Percentiles rank a stretch among this genome's conserved stretches.
These are phyloP conservation scores for Vaccinium corymbosum DNA, from an alignment of 148 eudicot genomes.

Conservation along the genomic window DNA sequence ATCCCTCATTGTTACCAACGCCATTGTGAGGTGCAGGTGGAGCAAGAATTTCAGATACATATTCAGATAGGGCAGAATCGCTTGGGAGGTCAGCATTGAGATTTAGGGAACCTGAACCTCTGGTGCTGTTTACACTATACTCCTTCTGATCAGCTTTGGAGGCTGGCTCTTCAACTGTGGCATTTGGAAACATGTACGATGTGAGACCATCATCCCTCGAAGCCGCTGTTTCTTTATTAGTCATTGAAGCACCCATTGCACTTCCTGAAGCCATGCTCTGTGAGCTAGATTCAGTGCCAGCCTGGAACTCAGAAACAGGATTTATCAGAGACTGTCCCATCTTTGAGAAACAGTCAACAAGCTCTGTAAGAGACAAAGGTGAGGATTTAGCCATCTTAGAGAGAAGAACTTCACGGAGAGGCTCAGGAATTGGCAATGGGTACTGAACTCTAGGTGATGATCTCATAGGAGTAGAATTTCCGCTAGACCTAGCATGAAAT, in stretches of 20 bases:
- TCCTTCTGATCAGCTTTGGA: constrained; percentile 1
- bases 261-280: constrained; percentile 7
- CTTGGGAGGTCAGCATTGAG: background rate
- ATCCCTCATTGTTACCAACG: background rate
- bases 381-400: constrained; percentile 39
- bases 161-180: constrained; percentile 14
- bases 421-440: constrained; percentile 46
- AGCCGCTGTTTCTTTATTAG: constrained; percentile 21
- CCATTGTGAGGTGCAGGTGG: background rate
- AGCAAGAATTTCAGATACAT: background rate
- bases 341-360: constrained; percentile 40
- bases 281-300: constrained; percentile 16
- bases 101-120: background rate
- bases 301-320: constrained; percentile 21
- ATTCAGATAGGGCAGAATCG: background rate
- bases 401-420: constrained; percentile 38
- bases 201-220: constrained; percentile 14
- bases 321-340: constrained; percentile 31
- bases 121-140: background rate
- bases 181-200: constrained; percentile 3
- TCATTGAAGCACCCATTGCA: constrained; percentile 1
- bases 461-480: constrained; percentile 37
- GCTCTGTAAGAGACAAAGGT: constrained; percentile 42
- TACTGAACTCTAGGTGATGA: constrained; percentile 31
- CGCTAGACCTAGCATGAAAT: constrained; percentile 28